These are phyloP conservation scores for Acanthamoeba triangularis DNA, from an alignment of 208 protist genomes.

Conservation along the genomic window DNA sequence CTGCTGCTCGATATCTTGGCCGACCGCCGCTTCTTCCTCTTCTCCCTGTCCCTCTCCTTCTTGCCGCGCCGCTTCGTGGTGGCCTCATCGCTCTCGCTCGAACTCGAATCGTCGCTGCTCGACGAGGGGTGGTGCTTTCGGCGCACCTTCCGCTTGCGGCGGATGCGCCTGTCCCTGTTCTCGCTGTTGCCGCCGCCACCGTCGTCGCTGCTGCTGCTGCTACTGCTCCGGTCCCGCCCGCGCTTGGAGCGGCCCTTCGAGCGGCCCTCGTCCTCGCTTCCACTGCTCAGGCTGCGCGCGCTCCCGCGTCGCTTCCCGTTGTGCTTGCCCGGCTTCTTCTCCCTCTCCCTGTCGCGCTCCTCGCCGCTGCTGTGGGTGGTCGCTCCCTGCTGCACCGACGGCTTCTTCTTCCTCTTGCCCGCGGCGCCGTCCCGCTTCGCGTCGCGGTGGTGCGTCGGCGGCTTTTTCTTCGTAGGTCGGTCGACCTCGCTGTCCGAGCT, in stretches of 20 bases:
- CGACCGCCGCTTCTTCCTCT: not conserved
- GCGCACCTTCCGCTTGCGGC: not conserved
- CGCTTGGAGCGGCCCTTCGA: not conserved
- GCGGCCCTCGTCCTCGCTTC: not conserved
- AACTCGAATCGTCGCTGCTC: not conserved
- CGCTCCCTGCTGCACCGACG: not conserved
- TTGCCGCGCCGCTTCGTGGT: not conserved
- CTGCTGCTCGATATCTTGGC: not conserved
- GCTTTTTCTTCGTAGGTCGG: not conserved
- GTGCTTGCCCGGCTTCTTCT: not conserved
- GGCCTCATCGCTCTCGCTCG: not conserved
- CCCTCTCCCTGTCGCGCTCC: not conserved
- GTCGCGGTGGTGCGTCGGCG: not conserved
- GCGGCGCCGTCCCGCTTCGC: not conserved
- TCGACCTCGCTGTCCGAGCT: not conserved
- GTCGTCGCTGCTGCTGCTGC: not conserved
- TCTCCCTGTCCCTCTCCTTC: not conserved
- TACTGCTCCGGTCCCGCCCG: not conserved
- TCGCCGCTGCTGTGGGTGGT: not conserved
- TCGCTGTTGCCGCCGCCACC: not conserved
- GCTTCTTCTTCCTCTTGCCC: not conserved
- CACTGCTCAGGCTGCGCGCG: constrained; percentile 2
- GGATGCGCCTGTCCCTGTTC: not conserved
- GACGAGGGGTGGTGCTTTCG: constrained; percentile 14
- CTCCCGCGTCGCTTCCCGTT: not conserved